phyloP scores from a whole-genome alignment of 2,329 filamentous ascomycete species.

The Tympanopsis confertula region DNA sequence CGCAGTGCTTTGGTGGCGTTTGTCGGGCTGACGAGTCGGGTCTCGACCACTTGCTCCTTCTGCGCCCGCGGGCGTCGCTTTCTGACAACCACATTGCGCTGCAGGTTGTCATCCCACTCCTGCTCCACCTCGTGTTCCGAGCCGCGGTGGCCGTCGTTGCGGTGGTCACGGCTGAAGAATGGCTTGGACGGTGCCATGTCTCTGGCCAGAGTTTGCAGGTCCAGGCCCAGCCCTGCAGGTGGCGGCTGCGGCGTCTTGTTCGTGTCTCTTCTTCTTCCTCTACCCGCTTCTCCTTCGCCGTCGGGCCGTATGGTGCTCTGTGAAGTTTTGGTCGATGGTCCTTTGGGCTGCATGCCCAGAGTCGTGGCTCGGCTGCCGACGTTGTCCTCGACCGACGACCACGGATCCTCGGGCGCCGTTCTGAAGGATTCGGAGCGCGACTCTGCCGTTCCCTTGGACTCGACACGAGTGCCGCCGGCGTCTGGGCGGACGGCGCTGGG shows the following conservation, averaged over 20 bases:
- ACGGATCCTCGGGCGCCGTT: constrained; percentile 56
- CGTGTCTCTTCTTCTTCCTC: constrained; percentile 8
- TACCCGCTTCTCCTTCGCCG: constrained; percentile 17
- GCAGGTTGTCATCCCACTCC: constrained; percentile 42
- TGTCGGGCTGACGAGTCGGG: constrained; percentile 33
- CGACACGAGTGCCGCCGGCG: constrained; percentile 31
- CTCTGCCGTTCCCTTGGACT: constrained; percentile 41
- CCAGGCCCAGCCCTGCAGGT: constrained; percentile 28
- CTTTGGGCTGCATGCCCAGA: too few relatives aligned
- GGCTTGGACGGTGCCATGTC: constrained; percentile 11
- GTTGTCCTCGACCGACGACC: constrained; percentile 49
- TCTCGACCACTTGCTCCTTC: constrained; percentile 30
- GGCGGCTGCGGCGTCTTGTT: constrained; percentile 11
- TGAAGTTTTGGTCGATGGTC: constrained; percentile 30
- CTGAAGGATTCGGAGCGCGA: constrained; percentile 61
- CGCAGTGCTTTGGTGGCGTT: constrained; percentile 38
- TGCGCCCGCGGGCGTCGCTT: constrained; percentile 24
- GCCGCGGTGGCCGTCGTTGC: constrained; percentile 37
- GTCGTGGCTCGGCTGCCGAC: constrained; percentile 19
- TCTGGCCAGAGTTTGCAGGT: constrained; percentile 26
- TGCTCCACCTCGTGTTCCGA: constrained; percentile 33
- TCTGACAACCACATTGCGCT: constrained; percentile 39
- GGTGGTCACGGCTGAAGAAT: constrained; percentile 16
- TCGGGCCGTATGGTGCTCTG: constrained; percentile 29
- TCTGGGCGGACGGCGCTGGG: constrained; percentile 34